Conservation (phyloP, 2,329 filamentous ascomycete genomes). For the Grosmannia clavigera region DNA sequence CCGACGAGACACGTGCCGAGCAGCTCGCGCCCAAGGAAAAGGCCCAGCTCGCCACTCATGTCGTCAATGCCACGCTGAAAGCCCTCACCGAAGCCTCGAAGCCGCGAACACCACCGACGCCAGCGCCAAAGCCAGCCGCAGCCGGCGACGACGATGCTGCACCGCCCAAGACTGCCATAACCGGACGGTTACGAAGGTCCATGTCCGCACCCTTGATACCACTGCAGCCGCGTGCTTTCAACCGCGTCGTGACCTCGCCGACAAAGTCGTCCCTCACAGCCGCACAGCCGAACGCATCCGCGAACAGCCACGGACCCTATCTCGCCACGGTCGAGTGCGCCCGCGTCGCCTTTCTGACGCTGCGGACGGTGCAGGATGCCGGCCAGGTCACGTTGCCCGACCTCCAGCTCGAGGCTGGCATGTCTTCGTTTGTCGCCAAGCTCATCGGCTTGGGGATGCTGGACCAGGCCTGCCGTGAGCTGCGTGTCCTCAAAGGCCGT, state of each 20-base stretch:
- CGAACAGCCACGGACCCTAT: conserved; percentile 21
- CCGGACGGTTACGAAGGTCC: conserved; percentile 34
- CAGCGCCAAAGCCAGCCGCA: conserved; percentile 14
- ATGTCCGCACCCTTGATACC: conserved; percentile 47
- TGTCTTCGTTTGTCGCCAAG: conserved; percentile 56
- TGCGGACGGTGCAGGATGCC: conserved; percentile 45
- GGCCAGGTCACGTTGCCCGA: conserved; percentile 42
- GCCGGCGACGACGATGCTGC: not conserved
- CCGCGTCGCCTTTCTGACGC: conserved; percentile 51
- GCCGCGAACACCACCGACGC: conserved; percentile 20
- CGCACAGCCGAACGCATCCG: conserved; percentile 18
- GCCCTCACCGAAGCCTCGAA: conserved; percentile 56
- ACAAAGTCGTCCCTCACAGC: conserved; percentile 18
- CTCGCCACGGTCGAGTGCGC: conserved; percentile 56
- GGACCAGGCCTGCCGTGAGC: conserved; percentile 56
- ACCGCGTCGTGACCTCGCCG: conserved; percentile 45
- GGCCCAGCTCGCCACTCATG: conserved; percentile 56
- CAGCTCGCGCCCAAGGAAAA: conserved; percentile 43
- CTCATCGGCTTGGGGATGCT: conserved; percentile 52
- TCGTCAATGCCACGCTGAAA: conserved; percentile 60
- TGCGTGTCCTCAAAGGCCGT: conserved; percentile 51
- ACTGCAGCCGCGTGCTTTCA: conserved; percentile 47
- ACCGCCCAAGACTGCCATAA: not conserved
- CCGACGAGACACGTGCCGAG: conserved; percentile 7
- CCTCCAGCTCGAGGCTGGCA: conserved; percentile 60